Evolutionary conservation across 306 rosid genomes (phyloP), one percentile per base, ranked within the genome.

Genomic region (Castanea crenata): DNA sequence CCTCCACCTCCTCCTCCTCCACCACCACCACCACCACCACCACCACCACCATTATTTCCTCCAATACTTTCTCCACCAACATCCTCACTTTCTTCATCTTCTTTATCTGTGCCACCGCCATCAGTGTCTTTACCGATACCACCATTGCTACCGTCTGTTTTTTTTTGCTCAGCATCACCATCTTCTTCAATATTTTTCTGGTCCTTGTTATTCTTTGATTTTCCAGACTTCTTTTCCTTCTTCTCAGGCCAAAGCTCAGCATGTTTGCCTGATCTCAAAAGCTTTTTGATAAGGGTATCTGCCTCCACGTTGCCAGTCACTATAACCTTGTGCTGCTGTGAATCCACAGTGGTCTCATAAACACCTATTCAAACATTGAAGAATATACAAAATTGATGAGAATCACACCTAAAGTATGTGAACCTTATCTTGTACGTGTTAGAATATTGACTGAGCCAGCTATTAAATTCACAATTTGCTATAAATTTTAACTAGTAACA

Each of bases 291-390:
- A 14, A 95, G 89, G 76, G 89, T 90, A 34, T 87, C 94, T 3
- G 87, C 89, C 2, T 85, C 92, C 72, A 95, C 94, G 90, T 92
- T 91, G 29, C 99, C 99, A 0, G 92, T 90, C 35, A 95, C 99
- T 0, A 85, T 90, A 35, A 95, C 99, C 86, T 91, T 95, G 79
- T 95, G 97, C 85, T 80, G 92, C 92, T 41, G 78, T 75, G 91
- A 82, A 79, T 95, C 97, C 74, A 95, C 83, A 32, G 83, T 82
- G 52, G 90, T 89, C 38, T 27, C 85, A 78, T 91, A 95, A 78
- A 95, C 99, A 69, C 99, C 99, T 95, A 62, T 11, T 44, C 11
- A 59, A 74, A 52, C 3, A 14, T 31, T 34, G 25, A 74, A 23
- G 46, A 59, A 31, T 41, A 27, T 27, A 31, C 4, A 20, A 49